phyloP scores from a whole-genome alignment of 2,329 filamentous ascomycete species.

The Botrytis tulipae region DNA sequence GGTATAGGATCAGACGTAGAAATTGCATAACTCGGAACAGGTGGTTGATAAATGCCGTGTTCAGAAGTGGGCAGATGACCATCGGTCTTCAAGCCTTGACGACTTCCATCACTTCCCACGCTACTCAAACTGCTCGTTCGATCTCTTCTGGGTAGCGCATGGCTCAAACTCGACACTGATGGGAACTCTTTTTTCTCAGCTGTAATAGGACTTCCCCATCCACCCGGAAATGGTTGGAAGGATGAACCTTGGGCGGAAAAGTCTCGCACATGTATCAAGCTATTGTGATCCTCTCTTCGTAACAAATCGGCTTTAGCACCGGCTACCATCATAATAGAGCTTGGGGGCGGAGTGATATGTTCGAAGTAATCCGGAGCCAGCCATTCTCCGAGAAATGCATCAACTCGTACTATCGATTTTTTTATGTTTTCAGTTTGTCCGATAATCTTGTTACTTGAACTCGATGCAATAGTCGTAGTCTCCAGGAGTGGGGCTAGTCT shows the following conservation, averaged over 20 bases:
- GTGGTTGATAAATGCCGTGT: constrained; percentile 64
- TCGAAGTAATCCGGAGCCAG: constrained; percentile 91
- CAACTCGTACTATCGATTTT: constrained; percentile 71
- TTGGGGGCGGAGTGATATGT: constrained; percentile 83
- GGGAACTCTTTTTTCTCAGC: constrained; percentile 33
- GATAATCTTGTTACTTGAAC: constrained; percentile 21
- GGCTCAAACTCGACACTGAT: constrained; percentile 31
- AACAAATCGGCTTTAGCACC: constrained; percentile 85
- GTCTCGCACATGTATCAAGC: constrained; percentile 35
- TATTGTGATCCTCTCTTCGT: constrained; percentile 66
- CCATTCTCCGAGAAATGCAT: constrained; percentile 96
- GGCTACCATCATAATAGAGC: constrained; percentile 82
- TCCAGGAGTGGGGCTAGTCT: constrained; percentile 34
- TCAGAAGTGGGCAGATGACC: constrained; percentile 27
- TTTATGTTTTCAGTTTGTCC: constrained; percentile 41
- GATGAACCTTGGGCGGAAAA: constrained; percentile 34
- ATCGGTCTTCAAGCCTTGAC: constrained; percentile 25
- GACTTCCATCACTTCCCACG: constrained; percentile 33
- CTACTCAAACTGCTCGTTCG: constrained; percentile 39
- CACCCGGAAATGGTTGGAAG: constrained; percentile 41
- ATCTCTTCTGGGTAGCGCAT: constrained; percentile 35
- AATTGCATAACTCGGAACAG: constrained; percentile 78
- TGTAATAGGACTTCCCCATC: constrained; percentile 38
- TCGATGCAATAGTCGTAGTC: constrained; percentile 24
- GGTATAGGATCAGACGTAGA: constrained; percentile 80